Evolutionary conservation across 768 basidiomycete species (phyloP).

Genomic region (Collybiopsis confluens): DNA sequence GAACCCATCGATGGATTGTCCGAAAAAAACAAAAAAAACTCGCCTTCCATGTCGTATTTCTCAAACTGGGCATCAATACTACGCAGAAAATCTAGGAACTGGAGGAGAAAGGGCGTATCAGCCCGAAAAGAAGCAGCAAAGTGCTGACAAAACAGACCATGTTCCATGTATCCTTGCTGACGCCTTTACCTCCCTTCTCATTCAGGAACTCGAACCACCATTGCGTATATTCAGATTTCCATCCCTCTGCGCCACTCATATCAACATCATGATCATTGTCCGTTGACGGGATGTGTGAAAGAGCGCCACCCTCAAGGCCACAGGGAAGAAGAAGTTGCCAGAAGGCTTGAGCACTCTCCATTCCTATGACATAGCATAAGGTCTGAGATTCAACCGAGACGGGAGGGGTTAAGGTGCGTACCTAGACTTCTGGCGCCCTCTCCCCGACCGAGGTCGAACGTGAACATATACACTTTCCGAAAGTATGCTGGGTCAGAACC

Average conservation of each 20-base stretch:
- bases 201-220: conserved; percentile 81
- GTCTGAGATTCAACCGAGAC: not conserved
- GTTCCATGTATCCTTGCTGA: conserved; percentile 86
- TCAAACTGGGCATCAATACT: conserved; percentile 68
- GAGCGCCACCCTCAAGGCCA: conserved; percentile 63
- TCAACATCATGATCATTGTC: conserved; percentile 48
- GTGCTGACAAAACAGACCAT: conserved; percentile 69
- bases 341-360: conserved; percentile 71
- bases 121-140: too few relatives aligned
- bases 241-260: conserved; percentile 42
- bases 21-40: too few relatives aligned
- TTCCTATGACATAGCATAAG: conserved; percentile 29
- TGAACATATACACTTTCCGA: conserved; percentile 70
- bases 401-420: conserved; percentile 26
- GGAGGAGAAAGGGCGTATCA: too few relatives aligned
- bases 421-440: conserved; percentile 81
- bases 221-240: conserved; percentile 55
- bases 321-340: conserved; percentile 76
- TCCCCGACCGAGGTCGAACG: conserved; percentile 74
- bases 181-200: conserved; percentile 63
- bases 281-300: conserved; percentile 36
- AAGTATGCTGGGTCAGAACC: conserved; percentile 68
- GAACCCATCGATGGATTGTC: not conserved
- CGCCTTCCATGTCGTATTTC: conserved; percentile 76
- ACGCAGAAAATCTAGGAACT: conserved; percentile 81